A percentile compares a stretch with the other conserved stretches of the same genome.
phyloP scores from a whole-genome alignment of 805 yeast species.

The Vanderwaltozyma tropicalis region DNA sequence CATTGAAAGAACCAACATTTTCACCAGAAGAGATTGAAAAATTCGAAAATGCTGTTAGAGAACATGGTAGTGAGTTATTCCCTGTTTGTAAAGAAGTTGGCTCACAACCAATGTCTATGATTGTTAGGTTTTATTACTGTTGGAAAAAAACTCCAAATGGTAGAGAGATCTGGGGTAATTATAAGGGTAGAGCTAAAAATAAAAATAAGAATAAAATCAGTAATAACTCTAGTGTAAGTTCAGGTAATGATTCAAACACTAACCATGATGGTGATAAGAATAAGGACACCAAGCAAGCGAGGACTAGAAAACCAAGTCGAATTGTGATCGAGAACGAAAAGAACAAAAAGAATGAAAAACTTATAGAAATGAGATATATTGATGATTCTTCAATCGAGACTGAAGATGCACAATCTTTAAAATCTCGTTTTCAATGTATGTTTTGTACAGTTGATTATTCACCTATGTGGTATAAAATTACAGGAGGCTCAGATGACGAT shows the following conservation, averaged over 20 bases:
- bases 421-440: constrained; percentile 49
- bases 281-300: not conserved
- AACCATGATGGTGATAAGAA: not conserved
- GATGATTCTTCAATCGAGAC: constrained; percentile 54
- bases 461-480: constrained; percentile 29
- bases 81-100: constrained; percentile 64
- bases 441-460: constrained; percentile 45
- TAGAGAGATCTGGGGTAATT: constrained; percentile 70
- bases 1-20: constrained; percentile 71
- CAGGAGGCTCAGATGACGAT: constrained; percentile 26
- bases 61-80: constrained; percentile 68
- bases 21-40: constrained; percentile 46
- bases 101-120: constrained; percentile 62
- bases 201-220: constrained; percentile 24
- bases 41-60: constrained; percentile 67
- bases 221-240: not conserved
- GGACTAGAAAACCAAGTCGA: constrained; percentile 9
- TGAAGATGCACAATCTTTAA: constrained; percentile 34
- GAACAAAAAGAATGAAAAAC: constrained; percentile 1
- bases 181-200: constrained; percentile 57
- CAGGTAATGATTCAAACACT: not conserved
- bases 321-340: constrained; percentile 6
- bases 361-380: constrained; percentile 21
- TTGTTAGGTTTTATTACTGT: constrained; percentile 77
- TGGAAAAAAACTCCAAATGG: constrained; percentile 88